These are phyloP conservation scores for Closterium sp. DNA, from an alignment of 139 green algal genomes.

Conservation along the genomic window DNA sequence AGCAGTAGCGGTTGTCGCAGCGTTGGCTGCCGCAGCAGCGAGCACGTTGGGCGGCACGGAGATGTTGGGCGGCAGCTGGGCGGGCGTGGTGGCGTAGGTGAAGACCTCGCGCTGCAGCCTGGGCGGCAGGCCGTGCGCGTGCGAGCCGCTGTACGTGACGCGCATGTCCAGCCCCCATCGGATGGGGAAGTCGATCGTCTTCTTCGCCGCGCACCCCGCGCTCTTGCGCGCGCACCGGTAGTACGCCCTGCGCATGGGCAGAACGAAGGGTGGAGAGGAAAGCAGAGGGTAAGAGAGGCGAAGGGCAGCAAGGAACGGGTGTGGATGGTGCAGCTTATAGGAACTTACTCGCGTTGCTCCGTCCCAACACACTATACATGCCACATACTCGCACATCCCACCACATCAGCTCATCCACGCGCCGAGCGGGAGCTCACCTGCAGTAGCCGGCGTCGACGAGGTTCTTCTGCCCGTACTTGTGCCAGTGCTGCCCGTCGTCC, in stretches of 20 bases:
- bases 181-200: constrained; percentile 25
- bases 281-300: too few relatives aligned
- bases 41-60: not conserved
- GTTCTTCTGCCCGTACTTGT: constrained; percentile 27
- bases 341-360: too few relatives aligned
- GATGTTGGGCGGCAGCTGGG: not conserved
- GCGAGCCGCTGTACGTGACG: not conserved
- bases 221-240: constrained; percentile 14
- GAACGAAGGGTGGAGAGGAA: too few relatives aligned
- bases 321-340: too few relatives aligned
- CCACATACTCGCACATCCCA: too few relatives aligned
- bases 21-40: not conserved
- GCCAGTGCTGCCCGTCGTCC: constrained; percentile 17
- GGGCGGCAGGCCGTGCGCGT: not conserved
- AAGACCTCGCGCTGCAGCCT: not conserved
- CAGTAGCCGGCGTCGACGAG: not conserved
- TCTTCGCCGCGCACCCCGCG: constrained; percentile 6
- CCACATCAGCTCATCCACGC: too few relatives aligned
- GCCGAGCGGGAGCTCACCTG: too few relatives aligned
- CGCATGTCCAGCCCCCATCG: not conserved
- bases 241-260: not conserved
- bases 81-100: not conserved
- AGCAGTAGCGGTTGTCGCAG: not conserved
- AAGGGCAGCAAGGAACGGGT: too few relatives aligned
- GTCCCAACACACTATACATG: too few relatives aligned